A percentile compares a stretch with the other conserved stretches of the same genome.
These are phyloP conservation scores for Podospora didyma DNA, from an alignment of 495 filamentous ascomycete genomes.

Conservation along the genomic window DNA sequence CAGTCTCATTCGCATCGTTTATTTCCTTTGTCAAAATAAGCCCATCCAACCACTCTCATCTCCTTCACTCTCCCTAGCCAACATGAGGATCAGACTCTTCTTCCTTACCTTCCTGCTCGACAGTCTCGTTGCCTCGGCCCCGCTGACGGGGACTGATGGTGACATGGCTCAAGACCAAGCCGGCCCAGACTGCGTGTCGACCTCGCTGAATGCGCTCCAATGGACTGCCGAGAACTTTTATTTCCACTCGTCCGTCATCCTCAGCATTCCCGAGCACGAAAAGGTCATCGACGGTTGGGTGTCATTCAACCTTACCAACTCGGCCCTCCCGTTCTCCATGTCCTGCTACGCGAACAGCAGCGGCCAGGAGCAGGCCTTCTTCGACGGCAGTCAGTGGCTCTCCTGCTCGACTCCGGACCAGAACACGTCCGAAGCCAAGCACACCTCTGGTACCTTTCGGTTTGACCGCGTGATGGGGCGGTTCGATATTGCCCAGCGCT, in stretches of 20 bases:
- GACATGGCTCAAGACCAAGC: background rate
- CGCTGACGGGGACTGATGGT: background rate
- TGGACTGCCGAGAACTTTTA: constrained; percentile 14
- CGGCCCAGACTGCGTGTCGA: constrained; percentile 1
- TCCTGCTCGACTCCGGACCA: constrained; percentile 15
- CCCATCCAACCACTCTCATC: too few species aligned
- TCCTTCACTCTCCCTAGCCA: too few species aligned
- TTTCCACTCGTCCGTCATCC: constrained; percentile 7
- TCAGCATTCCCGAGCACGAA: constrained; percentile 10
- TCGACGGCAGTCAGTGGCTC: constrained; percentile 35
- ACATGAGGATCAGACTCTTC: background rate
- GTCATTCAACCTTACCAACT: constrained; percentile 16
- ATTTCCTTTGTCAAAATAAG: too few species aligned
- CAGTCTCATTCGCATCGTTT: too few species aligned
- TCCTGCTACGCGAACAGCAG: constrained; percentile 30
- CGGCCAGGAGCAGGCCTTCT: constrained; percentile 36
- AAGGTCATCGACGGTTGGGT: constrained; percentile 6
- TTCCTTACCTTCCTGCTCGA: background rate
- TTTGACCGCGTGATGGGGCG: constrained; percentile 28
- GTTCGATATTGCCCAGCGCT: constrained; percentile 35
- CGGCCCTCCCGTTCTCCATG: constrained; percentile 12
- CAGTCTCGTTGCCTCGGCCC: constrained; percentile 2
- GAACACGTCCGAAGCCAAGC: constrained; percentile 8
- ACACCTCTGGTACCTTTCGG: constrained; percentile 30
- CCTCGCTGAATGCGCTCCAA: background rate